A percentile compares a stretch with the other conserved stretches of the same genome.
Evolutionary conservation across 192 early-diverging fungal genomes (phyloP).

Genomic region (Coemansia sp.): DNA sequence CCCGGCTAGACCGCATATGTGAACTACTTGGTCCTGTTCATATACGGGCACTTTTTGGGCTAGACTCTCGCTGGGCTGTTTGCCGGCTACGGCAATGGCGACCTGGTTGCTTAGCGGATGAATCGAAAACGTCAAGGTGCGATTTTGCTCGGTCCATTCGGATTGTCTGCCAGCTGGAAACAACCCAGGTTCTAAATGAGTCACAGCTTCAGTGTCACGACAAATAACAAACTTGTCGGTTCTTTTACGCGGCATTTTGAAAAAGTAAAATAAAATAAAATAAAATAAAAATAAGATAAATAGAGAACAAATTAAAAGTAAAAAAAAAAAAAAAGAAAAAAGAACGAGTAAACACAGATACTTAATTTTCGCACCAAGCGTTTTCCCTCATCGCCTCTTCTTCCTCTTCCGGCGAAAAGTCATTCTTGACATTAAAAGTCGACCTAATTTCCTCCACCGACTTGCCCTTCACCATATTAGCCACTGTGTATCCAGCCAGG

Average conservation of each 20-base stretch:
- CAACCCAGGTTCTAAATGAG: slow-evolving; percentile 24
- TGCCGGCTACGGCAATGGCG: slow-evolving; percentile 34
- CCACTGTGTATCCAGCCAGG: slow-evolving; percentile 80
- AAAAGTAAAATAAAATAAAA: not conserved
- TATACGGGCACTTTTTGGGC: not conserved
- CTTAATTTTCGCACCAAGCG: slow-evolving; percentile 60
- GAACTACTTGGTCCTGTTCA: slow-evolving; percentile 37
- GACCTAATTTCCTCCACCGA: slow-evolving; percentile 84
- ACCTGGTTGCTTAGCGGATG: slow-evolving; percentile 29
- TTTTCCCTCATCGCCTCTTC: slow-evolving; percentile 64
- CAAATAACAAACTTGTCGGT: slow-evolving; percentile 33
- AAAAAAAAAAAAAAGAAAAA: slow-evolving; percentile 1
- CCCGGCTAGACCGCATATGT: slow-evolving; percentile 18
- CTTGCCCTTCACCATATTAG: slow-evolving; percentile 88
- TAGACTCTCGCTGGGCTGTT: slow-evolving; percentile 24
- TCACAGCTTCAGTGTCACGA: slow-evolving; percentile 25
- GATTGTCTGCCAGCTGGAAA: slow-evolving; percentile 30
- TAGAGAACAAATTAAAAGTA: not conserved
- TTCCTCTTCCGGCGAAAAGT: slow-evolving; percentile 75
- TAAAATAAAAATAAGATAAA: not conserved
- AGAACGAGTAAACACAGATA: slow-evolving; percentile 7
- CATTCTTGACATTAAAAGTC: slow-evolving; percentile 68
- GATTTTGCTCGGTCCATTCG: slow-evolving; percentile 39
- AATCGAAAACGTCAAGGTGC: slow-evolving; percentile 32
- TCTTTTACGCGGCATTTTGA: slow-evolving; percentile 21